phyloP scores from a whole-genome alignment of 179 eudicot species.

The Silene coronaria region DNA sequence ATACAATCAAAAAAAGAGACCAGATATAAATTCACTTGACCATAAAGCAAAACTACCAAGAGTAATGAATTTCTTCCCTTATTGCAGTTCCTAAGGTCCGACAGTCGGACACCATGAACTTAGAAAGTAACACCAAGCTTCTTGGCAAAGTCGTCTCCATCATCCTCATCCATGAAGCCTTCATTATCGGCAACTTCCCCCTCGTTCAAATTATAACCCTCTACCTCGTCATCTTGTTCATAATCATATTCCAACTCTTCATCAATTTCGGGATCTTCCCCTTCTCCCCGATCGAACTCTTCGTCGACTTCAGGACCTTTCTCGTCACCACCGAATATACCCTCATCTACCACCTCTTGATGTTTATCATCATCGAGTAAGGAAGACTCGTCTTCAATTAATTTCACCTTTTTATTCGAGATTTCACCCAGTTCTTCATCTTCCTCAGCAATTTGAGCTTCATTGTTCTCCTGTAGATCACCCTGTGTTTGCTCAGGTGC shows the following conservation, averaged over 20 bases:
- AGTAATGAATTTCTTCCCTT: not conserved
- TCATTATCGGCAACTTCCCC: slow-evolving; percentile 51
- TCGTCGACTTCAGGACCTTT: slow-evolving; percentile 45
- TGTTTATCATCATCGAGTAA: slow-evolving; percentile 22
- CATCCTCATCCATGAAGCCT: slow-evolving; percentile 64
- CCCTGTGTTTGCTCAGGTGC: slow-evolving; percentile 19
- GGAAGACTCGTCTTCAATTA: slow-evolving; percentile 25
- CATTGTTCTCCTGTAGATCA: slow-evolving; percentile 21
- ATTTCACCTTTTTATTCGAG: slow-evolving; percentile 27
- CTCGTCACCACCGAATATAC: slow-evolving; percentile 29
- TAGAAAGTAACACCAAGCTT: slow-evolving; percentile 64
- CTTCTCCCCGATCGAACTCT: slow-evolving; percentile 55
- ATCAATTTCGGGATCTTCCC: slow-evolving; percentile 50
- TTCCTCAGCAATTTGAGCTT: slow-evolving; percentile 18
- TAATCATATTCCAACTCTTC: slow-evolving; percentile 39
- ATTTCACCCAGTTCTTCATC: slow-evolving; percentile 28
- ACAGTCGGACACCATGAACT: not conserved
- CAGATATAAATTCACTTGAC: slow-evolving; percentile 13
- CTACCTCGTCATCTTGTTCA: slow-evolving; percentile 36
- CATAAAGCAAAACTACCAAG: slow-evolving; percentile 11
- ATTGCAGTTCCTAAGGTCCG: not conserved
- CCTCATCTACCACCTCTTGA: slow-evolving; percentile 39
- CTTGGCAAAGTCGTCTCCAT: slow-evolving; percentile 77
- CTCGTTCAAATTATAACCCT: slow-evolving; percentile 44
- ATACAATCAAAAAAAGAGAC: slow-evolving; percentile 7